phyloP scores from a whole-genome alignment of 2,329 filamentous ascomycete genomes.

The Trichoderma pleuroti region DNA sequence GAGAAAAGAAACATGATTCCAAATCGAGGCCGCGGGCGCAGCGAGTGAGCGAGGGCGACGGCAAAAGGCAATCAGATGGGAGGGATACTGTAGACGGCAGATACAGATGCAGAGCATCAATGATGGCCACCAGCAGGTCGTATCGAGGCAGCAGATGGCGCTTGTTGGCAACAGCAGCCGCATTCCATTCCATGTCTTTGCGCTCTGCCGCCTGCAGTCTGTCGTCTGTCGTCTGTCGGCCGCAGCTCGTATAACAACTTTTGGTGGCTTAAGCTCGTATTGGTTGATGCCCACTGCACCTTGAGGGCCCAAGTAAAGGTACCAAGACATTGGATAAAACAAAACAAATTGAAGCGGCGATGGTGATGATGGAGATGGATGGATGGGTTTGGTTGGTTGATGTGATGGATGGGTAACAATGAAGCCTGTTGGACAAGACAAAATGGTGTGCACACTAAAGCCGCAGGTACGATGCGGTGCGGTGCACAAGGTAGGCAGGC shows the following conservation, averaged over 20 bases:
- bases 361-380: neutral
- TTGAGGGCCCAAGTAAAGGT: neutral
- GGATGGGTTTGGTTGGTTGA: neutral
- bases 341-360: neutral
- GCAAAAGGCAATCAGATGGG: neutral
- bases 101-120: neutral
- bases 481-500: neutral
- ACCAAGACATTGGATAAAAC: neutral
- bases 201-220: neutral
- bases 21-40: neutral
- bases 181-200: neutral
- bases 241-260: neutral
- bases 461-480: constrained; percentile 4
- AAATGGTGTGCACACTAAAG: neutral
- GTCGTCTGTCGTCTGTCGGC: neutral
- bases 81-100: neutral
- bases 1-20: neutral
- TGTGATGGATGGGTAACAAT: neutral
- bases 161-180: neutral
- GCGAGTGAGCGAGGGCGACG: neutral
- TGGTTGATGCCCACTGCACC: neutral
- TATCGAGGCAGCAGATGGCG: neutral
- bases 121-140: neutral
- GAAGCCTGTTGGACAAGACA: neutral
- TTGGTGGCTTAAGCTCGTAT: neutral